phyloP scores from a whole-genome alignment of 805 yeast species.

The Kuraishia floccosa region DNA sequence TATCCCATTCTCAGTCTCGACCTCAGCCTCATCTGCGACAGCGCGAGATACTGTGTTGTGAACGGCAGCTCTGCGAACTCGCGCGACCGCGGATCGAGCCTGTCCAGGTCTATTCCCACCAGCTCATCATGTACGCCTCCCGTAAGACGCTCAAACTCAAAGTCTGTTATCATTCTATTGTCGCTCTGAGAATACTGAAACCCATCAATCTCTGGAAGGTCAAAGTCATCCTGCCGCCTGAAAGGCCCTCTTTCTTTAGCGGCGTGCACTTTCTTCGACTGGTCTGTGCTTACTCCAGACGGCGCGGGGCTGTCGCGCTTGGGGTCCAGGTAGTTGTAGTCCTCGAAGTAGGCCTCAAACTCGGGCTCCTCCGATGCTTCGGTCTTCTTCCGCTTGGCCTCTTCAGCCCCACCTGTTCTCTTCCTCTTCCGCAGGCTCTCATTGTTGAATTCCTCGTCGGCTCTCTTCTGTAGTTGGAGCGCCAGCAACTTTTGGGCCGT shows the following conservation, averaged over 20 bases:
- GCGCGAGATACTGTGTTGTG: constrained; percentile 77
- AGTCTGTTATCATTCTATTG: constrained; percentile 61
- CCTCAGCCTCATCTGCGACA: constrained; percentile 71
- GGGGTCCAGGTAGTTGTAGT: constrained; percentile 12
- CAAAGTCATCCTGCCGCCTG: constrained; percentile 68
- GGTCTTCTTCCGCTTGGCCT: constrained; percentile 4
- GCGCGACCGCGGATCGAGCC: constrained; percentile 73
- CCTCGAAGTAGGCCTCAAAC: constrained; percentile 24
- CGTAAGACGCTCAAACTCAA: constrained; percentile 54
- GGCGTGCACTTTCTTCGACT: constrained; percentile 7
- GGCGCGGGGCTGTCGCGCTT: constrained; percentile 3
- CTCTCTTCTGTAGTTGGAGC: constrained; percentile 56
- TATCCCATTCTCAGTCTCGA: constrained; percentile 95
- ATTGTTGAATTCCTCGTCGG: constrained; percentile 15
- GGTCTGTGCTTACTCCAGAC: constrained; percentile 1
- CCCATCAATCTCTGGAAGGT: constrained; percentile 60
- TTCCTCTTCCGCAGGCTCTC: constrained; percentile 1
- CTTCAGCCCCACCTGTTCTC: constrained; percentile 2
- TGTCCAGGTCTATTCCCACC: constrained; percentile 57
- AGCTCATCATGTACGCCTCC: constrained; percentile 47
- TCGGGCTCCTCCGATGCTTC: constrained; percentile 13
- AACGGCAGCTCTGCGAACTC: constrained; percentile 72
- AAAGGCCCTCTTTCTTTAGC: constrained; percentile 17
- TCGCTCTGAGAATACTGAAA: constrained; percentile 47
- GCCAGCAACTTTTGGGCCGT: constrained; percentile 80